Evolutionary conservation across 2,329 filamentous ascomycete species (phyloP), one percentile per base, ranked within the genome.

Genomic region (Xylaria sp.): DNA sequence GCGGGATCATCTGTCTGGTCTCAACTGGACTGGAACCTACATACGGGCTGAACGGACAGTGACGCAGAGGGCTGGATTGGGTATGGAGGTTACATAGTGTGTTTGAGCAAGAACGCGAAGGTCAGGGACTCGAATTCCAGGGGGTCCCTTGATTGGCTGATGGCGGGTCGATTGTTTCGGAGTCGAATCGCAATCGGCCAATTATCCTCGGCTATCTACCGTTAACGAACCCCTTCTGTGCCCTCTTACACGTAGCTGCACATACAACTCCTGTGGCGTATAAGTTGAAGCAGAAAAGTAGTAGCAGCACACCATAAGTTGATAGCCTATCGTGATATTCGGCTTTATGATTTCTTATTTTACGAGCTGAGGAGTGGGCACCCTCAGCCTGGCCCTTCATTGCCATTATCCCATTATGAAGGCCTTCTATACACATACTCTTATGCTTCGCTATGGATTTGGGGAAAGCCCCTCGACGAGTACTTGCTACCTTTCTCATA

Each of bases 51-150:
- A 23, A 23, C 23, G 23, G 23, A 23, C 9, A 38, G 36, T 10
- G 36, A n/a, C 42, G 13, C 46, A 48, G 20, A 48, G 44, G n/a
- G n/a, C 20, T 10, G 23, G 44, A 26, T 28, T 23, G 26, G 6
- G 26, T 5, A 49, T 23, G 20, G 13, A 40, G 36, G 42, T 49
- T 17, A 48, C 46, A 65, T 61, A 20, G 56, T 26, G 57, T 59
- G 68, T 72, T 68, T 72, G 70, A 71, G 69, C 31, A 54, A 31
- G 28, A 54, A 54, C 11, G 51, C 54, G 13, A 42, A 42, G 36
- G 54, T 42, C 38, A 44, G 51, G 49, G 26, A 31, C 49, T 23
- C 54, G 54, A 48, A 63, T 36, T 51, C n/a, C n/a, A 53, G 59
- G 31, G 51, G 28, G 28, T 38, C 17, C 23, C 38, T 31, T 26